Evolutionary conservation across 164 flowering plant genomes (phyloP).

Genomic region (Dillenia suffruticosa): DNA sequence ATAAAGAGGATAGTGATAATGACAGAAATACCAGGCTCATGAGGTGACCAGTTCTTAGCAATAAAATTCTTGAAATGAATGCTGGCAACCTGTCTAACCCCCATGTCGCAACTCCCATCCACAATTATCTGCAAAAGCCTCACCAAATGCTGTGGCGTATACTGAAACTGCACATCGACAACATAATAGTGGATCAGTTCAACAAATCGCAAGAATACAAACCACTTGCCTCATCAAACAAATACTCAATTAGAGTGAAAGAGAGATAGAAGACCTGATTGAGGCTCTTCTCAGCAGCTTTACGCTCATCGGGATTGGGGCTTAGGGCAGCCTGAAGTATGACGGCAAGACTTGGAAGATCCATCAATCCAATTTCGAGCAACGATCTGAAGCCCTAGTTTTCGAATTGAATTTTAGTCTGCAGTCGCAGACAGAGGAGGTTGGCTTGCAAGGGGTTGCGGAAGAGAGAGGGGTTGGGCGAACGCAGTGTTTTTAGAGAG

Average conservation of each 20-base stretch:
- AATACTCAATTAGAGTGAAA: neutral
- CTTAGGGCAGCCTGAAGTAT: conserved; percentile 89
- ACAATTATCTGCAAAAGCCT: conserved; percentile 87
- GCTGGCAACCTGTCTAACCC: conserved; percentile 88
- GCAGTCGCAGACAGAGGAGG: no score
- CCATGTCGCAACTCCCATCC: conserved; percentile 73
- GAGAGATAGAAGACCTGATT: conserved; percentile 58
- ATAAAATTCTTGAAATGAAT: conserved; percentile 94
- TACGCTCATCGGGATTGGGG: conserved; percentile 80
- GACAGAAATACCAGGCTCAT: conserved; percentile 58
- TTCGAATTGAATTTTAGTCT: no score
- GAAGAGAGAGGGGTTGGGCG: no score
- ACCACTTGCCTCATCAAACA: neutral
- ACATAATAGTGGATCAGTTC: neutral
- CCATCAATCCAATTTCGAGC: conserved; percentile 35
- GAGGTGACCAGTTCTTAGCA: conserved; percentile 88
- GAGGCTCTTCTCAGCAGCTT: conserved; percentile 88
- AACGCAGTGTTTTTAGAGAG: no score
- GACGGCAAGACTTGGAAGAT: conserved; percentile 72
- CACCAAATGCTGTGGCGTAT: conserved; percentile 84
- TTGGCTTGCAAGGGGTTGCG: no score
- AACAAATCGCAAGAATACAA: neutral
- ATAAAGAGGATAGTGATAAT: neutral
- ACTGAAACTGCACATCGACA: conserved; percentile 60
- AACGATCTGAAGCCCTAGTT: no score